Conservation (phyloP, 1,284 basidiomycete genomes). For the Pholiota adiposa region DNA sequence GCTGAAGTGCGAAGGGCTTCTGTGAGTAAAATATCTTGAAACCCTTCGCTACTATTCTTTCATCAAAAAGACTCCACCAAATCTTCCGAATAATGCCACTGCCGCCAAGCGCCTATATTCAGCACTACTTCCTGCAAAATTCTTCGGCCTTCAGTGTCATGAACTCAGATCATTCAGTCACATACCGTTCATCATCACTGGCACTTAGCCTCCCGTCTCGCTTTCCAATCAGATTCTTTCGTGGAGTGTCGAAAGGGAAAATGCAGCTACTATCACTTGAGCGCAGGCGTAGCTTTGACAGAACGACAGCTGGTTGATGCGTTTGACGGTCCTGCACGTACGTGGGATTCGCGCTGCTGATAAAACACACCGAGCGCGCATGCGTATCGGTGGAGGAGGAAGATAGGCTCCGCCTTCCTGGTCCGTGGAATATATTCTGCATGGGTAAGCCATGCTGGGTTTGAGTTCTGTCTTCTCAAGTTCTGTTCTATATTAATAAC, state of each 20-base stretch:
- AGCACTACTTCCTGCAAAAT: too few relatives aligned
- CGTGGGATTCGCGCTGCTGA: neutral
- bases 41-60: neutral
- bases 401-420: neutral
- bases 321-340: neutral
- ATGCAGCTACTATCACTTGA: neutral
- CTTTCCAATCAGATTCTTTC: neutral
- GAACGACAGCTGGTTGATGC: neutral
- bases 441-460: neutral
- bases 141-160: neutral
- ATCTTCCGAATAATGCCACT: neutral
- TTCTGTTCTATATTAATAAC: too few relatives aligned
- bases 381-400: neutral
- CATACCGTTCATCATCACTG: neutral
- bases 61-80: neutral
- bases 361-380: neutral
- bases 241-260: neutral
- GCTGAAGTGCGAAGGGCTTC: neutral
- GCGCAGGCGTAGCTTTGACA: neutral
- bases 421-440: too few relatives aligned
- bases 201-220: neutral
- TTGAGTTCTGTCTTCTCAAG: too few relatives aligned
- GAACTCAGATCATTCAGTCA: neutral
- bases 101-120: neutral
- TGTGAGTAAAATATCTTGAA: neutral